A percentile compares a stretch with the other conserved stretches of the same genome.
Conservation (phyloP, 306 rosid genomes). For the Citrullus amarus region DNA sequence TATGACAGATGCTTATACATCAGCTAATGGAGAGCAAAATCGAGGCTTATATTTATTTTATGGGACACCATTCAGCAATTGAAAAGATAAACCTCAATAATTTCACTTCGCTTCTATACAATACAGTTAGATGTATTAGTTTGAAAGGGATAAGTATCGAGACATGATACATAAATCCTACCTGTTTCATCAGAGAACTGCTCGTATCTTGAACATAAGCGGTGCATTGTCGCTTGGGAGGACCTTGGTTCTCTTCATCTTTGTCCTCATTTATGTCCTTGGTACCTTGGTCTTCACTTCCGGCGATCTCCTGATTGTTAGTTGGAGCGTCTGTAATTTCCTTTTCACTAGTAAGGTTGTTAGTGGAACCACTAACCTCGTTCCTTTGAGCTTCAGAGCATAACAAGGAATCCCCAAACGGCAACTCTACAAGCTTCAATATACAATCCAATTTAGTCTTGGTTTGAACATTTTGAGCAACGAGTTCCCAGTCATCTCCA, state of each 20-base stretch:
- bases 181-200: constrained; percentile 78
- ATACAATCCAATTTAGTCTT: constrained; percentile 75
- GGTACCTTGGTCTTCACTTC: constrained; percentile 27
- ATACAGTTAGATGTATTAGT: not conserved
- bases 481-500: constrained; percentile 96
- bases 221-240: constrained; percentile 50
- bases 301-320: constrained; percentile 30
- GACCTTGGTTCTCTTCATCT: constrained; percentile 41
- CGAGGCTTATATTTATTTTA: not conserved
- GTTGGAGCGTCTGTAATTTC: constrained; percentile 33
- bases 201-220: constrained; percentile 40
- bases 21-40: not conserved
- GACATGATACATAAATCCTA: constrained; percentile 5
- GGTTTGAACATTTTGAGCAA: constrained; percentile 63
- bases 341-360: constrained; percentile 23
- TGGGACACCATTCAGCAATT: not conserved
- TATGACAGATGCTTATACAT: not conserved
- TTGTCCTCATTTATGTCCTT: constrained; percentile 40
- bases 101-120: not conserved
- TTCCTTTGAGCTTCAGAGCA: constrained; percentile 34
- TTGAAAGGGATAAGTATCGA: not conserved
- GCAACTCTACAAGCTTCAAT: constrained; percentile 70
- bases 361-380: constrained; percentile 18
- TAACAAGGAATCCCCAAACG: constrained; percentile 68
- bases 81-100: not conserved